Evolutionary conservation across 768 basidiomycete genomes (phyloP).

Genomic region (Dictyophora rubrovolvata): DNA sequence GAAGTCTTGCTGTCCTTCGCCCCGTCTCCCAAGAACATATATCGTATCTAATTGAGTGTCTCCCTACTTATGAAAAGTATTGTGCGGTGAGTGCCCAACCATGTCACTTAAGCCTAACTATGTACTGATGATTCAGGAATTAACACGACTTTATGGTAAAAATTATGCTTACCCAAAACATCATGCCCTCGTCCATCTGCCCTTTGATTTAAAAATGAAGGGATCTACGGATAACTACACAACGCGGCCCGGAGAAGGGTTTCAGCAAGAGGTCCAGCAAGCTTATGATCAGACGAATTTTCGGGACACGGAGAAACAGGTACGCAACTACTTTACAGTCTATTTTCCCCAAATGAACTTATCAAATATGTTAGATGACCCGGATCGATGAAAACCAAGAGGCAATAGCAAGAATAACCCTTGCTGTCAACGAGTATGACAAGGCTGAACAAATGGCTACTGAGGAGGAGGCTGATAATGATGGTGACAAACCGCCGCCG

Average conservation of each 20-base stretch:
- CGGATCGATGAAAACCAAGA: not conserved
- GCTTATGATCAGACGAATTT: slow-evolving; percentile 22
- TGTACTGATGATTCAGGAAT: slow-evolving; percentile 5
- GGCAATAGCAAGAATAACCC: not conserved
- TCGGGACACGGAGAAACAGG: slow-evolving; percentile 21
- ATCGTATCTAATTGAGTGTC: too few species aligned
- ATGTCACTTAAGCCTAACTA: not conserved
- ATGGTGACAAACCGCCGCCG: not conserved
- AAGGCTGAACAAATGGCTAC: not conserved
- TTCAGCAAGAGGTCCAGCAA: slow-evolving; percentile 22
- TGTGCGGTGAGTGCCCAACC: not conserved
- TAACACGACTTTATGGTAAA: slow-evolving; percentile 21
- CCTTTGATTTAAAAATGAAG: slow-evolving; percentile 18
- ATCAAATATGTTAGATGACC: not conserved
- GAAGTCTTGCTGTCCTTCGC: too few species aligned
- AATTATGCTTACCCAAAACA: slow-evolving; percentile 23
- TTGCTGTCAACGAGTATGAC: not conserved
- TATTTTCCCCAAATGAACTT: too few species aligned
- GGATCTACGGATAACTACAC: slow-evolving; percentile 21
- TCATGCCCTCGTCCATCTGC: slow-evolving; percentile 18
- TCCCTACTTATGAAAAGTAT: not conserved
- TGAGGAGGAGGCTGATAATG: not conserved
- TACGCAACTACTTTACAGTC: too few species aligned
- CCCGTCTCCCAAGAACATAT: too few species aligned
- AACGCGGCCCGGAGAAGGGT: slow-evolving; percentile 22